These are phyloP conservation scores for Patellaria atrata DNA, from an alignment of 495 filamentous ascomycete species.

Conservation along the genomic window DNA sequence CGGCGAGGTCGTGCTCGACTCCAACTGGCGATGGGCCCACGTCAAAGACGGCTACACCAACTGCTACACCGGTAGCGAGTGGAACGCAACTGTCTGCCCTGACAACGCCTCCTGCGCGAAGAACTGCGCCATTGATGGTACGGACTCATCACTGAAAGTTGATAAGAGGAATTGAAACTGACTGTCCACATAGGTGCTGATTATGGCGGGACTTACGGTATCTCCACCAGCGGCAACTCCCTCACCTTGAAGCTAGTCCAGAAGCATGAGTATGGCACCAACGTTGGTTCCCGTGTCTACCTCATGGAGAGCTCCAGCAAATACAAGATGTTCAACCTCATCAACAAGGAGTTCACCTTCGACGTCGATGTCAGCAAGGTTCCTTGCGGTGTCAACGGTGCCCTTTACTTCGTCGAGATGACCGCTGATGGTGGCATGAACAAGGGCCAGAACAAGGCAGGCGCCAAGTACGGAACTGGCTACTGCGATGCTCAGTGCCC, in stretches of 20 bases:
- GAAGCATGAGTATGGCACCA: constrained; percentile 18
- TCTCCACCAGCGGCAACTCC: constrained; percentile 17
- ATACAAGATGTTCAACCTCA: constrained; percentile 45
- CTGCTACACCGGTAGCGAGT: constrained; percentile 24
- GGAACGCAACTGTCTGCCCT: constrained; percentile 24
- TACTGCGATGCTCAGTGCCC: constrained; percentile 61
- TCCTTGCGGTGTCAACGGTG: constrained; percentile 53
- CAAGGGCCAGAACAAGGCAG: constrained; percentile 39
- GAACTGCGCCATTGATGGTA: constrained; percentile 29
- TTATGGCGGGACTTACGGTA: constrained; percentile 22
- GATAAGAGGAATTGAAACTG: neutral
- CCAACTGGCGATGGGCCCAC: constrained; percentile 29
- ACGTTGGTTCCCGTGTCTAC: constrained; percentile 41
- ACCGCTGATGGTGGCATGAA: constrained; percentile 37
- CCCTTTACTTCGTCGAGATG: constrained; percentile 56
- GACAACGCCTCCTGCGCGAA: constrained; percentile 27
- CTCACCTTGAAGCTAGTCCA: constrained; percentile 22
- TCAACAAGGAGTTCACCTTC: constrained; percentile 46
- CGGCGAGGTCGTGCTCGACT: constrained; percentile 38
- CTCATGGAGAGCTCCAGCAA: constrained; percentile 40
- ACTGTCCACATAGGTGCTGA: too few species aligned
- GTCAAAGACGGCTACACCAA: constrained; percentile 26
- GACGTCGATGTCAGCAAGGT: constrained; percentile 48
- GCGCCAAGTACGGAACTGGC: constrained; percentile 50
- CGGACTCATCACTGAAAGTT: constrained; percentile 12